Evolutionary conservation across 495 filamentous ascomycete genomes (phyloP), one percentile per base, ranked within the genome.

Genomic region (Lasiosphaeriaceae sp.): DNA sequence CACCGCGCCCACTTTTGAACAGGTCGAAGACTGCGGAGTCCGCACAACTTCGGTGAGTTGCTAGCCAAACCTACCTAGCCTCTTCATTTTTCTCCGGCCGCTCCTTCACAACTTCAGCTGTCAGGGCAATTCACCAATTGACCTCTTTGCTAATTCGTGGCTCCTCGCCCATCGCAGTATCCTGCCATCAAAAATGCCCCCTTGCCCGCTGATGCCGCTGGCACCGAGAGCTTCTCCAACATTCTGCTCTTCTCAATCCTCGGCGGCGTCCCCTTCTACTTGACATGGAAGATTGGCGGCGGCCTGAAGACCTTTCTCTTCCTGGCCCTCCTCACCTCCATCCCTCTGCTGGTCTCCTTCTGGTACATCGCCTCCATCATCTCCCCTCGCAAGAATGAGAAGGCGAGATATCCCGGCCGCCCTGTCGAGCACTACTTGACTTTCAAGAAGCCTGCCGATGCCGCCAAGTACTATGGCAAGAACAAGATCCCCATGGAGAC

Each of bases 401-500:
- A 92, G 68, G 90, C 80, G 65, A 85, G 74, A 58, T 78, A 81
- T 55, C 86, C 90, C 46, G 90, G 90, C 60, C 87, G 85, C 52
- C 87, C 89, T 31, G 78, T 96, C 57, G 89, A 94, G 71, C 80
- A 90, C 73, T 95, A 95, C 71, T 80, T 96, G 60, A 83, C 82
- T 41, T 96, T 96, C 80, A 87, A 90, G 76, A 88, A 85, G 57
- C 79, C 84, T 57, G 80, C 78, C 51, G 88, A 96, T 70, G 73
- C 80, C 62, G 70, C 78, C 56, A 90, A 84, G 71, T 96, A 89
- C 75, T 74, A 79, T 65, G 90, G 90, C 70, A 77, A 76, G 65
- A 89, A 80, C 76, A 90, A 88, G 74, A 91, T 95, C 57, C 87
- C 90, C 49, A 84, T 94, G 80, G 82, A 90, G 74, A 91, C 88